phyloP scores from a whole-genome alignment of 1,284 basidiomycete species.

The Heterobasidion annosum region DNA sequence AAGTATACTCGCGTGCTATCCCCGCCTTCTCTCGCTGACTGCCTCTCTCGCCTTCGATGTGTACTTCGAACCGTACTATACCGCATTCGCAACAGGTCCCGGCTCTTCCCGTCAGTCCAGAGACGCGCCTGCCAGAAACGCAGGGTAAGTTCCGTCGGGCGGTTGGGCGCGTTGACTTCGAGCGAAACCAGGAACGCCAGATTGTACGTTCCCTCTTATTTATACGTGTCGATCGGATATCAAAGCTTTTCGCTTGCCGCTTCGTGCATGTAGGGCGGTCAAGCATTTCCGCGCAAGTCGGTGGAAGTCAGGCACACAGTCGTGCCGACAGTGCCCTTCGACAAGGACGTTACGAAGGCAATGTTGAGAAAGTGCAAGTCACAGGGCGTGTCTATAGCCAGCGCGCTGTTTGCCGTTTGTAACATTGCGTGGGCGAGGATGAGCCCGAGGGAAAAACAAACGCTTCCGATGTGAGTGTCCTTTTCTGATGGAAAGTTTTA shows the following conservation, averaged over 20 bases:
- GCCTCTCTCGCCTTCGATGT: neutral
- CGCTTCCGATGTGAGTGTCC: slow-evolving; percentile 43
- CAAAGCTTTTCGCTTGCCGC: neutral
- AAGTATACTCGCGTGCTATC: slow-evolving; percentile 6
- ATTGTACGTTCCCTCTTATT: slow-evolving; percentile 28
- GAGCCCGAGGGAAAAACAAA: slow-evolving; percentile 26
- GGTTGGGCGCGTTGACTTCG: slow-evolving; percentile 48
- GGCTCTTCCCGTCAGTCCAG: slow-evolving; percentile 39
- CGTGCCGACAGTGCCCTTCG: slow-evolving; percentile 55
- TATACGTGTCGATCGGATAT: neutral
- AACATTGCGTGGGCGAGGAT: slow-evolving; percentile 64
- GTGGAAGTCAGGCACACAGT: slow-evolving; percentile 46
- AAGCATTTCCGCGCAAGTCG: slow-evolving; percentile 46
- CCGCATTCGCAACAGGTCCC: neutral
- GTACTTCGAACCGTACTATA: neutral
- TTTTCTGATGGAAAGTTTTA: neutral
- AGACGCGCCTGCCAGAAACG: slow-evolving; percentile 39
- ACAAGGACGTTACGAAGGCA: slow-evolving; percentile 40
- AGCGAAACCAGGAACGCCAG: slow-evolving; percentile 36
- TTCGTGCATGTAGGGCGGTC: slow-evolving; percentile 42
- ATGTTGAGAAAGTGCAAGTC: slow-evolving; percentile 61
- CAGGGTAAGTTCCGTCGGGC: slow-evolving; percentile 29
- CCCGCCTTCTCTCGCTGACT: neutral
- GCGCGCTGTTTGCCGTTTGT: slow-evolving; percentile 66
- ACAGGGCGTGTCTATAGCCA: slow-evolving; percentile 65